These are phyloP conservation scores for Pelargonium fulgidum DNA, from an alignment of 441 rosid genomes.

Conservation along the genomic window DNA sequence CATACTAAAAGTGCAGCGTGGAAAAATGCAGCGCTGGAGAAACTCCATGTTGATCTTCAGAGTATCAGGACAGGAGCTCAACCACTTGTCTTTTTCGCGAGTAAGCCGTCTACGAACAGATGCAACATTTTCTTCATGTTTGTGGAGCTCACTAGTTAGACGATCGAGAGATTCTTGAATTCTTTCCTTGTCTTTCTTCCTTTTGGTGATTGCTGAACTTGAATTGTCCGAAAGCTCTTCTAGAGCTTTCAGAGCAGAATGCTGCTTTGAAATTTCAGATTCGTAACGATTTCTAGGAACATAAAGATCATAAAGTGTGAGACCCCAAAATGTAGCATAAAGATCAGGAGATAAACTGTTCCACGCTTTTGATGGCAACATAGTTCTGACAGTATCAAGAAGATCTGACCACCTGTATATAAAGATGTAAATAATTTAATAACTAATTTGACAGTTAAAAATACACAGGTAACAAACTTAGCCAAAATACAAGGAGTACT, in stretches of 20 bases:
- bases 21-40: conserved; percentile 98
- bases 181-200: conserved; percentile 99
- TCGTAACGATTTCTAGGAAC: conserved; percentile 93
- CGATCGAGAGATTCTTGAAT: conserved; percentile 99
- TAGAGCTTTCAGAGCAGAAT: conserved; percentile 88
- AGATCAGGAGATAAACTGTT: conserved; percentile 99
- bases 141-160: conserved; percentile 68
- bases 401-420: conserved; percentile 92
- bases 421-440: conserved; percentile 9
- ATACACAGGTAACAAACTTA: neutral
- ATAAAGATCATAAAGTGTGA: conserved; percentile 95
- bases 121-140: conserved; percentile 91
- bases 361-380: conserved; percentile 98
- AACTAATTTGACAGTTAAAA: neutral
- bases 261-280: conserved; percentile 93
- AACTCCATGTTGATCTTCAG: conserved; percentile 99
- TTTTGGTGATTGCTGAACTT: conserved; percentile 87
- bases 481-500: neutral
- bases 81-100: conserved; percentile 94
- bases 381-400: conserved; percentile 79
- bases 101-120: conserved; percentile 90
- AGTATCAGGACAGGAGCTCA: conserved; percentile 98
- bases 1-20: conserved; percentile 99
- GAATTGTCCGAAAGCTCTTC: conserved; percentile 97
- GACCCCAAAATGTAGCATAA: conserved; percentile 98